phyloP scores from a whole-genome alignment of 1,284 basidiomycete genomes.

The Mycena sp. region DNA sequence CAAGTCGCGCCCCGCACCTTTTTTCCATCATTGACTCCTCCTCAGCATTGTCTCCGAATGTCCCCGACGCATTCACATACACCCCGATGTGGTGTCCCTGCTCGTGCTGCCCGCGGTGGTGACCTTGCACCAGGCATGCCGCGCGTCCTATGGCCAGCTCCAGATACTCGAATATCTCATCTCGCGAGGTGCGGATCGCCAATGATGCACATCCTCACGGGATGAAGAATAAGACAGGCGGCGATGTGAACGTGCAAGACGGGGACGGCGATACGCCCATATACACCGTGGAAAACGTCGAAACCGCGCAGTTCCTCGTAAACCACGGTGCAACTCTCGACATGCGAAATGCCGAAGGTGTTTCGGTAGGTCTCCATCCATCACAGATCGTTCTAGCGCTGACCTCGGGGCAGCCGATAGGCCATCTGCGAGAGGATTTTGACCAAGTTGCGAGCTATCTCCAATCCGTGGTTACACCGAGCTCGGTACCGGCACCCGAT shows the following conservation, averaged over 20 bases:
- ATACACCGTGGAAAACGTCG: slow-evolving; percentile 87
- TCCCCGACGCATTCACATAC: slow-evolving; percentile 82
- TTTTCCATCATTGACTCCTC: slow-evolving; percentile 29
- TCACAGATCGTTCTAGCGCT: slow-evolving; percentile 14
- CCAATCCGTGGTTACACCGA: slow-evolving; percentile 50
- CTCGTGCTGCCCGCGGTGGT: slow-evolving; percentile 13
- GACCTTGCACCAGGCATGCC: slow-evolving; percentile 74
- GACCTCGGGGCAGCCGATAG: slow-evolving; percentile 70
- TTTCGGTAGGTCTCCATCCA: slow-evolving; percentile 64
- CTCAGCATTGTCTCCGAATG: slow-evolving; percentile 79
- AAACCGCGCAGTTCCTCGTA: slow-evolving; percentile 82
- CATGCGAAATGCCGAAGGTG: slow-evolving; percentile 73
- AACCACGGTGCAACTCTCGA: slow-evolving; percentile 80
- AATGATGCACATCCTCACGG: slow-evolving; percentile 15
- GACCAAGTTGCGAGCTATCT: slow-evolving; percentile 82
- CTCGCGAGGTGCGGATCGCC: slow-evolving; percentile 59
- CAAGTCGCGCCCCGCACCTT: slow-evolving; percentile 42
- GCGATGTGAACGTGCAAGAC: slow-evolving; percentile 88
- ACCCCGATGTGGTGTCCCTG: slow-evolving; percentile 76
- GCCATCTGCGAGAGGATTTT: slow-evolving; percentile 81
- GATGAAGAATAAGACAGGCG: slow-evolving; percentile 58
- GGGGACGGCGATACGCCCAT: slow-evolving; percentile 91
- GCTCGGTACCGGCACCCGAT: slow-evolving; percentile 36
- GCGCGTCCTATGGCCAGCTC: slow-evolving; percentile 89
- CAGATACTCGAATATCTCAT: slow-evolving; percentile 84